A percentile compares a stretch with the other conserved stretches of the same genome.
These are phyloP conservation scores for Dactylorhiza incarnata DNA, from an alignment of 106 monocot species.

Conservation along the genomic window DNA sequence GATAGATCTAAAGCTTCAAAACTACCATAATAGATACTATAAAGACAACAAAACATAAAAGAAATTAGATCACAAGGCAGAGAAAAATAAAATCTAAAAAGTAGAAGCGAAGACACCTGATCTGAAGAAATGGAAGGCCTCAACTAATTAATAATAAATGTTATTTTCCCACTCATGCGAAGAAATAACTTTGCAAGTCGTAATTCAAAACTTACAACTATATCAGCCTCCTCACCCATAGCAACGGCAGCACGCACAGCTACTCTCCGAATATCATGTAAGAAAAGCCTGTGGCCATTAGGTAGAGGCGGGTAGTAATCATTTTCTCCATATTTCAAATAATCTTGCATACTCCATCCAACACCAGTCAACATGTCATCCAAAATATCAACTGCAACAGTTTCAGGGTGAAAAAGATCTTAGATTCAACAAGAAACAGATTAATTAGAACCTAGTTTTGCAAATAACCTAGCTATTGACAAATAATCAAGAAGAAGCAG, in stretches of 20 bases:
- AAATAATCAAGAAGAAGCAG: background rate
- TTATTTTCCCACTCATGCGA: background rate
- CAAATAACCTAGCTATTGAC: background rate
- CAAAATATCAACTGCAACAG: slow-evolving; percentile 76
- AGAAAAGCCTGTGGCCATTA: slow-evolving; percentile 89
- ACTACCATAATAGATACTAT: too few species aligned
- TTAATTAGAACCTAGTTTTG: background rate
- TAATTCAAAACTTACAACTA: slow-evolving; percentile 66
- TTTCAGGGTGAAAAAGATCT: background rate
- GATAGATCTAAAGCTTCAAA: too few species aligned
- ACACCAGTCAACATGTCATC: slow-evolving; percentile 96
- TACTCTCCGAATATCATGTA: slow-evolving; percentile 93
- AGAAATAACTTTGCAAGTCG: background rate
- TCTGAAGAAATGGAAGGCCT: too few species aligned
- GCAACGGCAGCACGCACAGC: slow-evolving; percentile 94
- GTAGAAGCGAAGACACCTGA: too few species aligned
- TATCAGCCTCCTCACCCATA: slow-evolving; percentile 97
- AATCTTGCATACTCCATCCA: slow-evolving; percentile 97
- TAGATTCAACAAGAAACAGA: background rate
- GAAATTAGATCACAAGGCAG: too few species aligned
- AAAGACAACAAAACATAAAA: too few species aligned
- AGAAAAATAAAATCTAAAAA: too few species aligned
- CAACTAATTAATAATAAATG: background rate
- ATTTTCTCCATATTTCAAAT: slow-evolving; percentile 81
- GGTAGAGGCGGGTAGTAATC: slow-evolving; percentile 89